Percentiles rank a stretch among this genome's conserved stretches.
These are phyloP conservation scores for Xerocomus nothofagi DNA, from an alignment of 1,284 basidiomycete genomes.

Conservation along the genomic window DNA sequence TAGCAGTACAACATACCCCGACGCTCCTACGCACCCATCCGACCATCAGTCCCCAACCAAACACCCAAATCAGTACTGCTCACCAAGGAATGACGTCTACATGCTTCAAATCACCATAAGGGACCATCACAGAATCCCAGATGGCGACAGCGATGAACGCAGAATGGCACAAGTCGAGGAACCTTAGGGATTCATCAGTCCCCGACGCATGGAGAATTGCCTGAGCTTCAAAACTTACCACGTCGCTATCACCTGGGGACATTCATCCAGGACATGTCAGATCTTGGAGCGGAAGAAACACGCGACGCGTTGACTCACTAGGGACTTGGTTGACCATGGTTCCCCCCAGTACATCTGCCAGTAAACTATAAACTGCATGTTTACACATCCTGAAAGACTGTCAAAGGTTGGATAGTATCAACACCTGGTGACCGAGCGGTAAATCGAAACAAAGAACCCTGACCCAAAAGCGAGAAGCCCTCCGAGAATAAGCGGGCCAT, in stretches of 20 bases:
- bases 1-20: constrained; percentile 17
- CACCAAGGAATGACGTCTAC: constrained; percentile 27
- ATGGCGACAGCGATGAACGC: constrained; percentile 20
- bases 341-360: constrained; percentile 19
- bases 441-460: background rate
- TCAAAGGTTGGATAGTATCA: background rate
- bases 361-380: constrained; percentile 28
- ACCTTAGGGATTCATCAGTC: constrained; percentile 7
- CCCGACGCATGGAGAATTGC: background rate
- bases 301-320: constrained; percentile 14
- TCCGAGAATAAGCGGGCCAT: constrained; percentile 24
- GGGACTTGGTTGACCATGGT: constrained; percentile 14
- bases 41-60: background rate
- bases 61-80: background rate
- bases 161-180: constrained; percentile 27
- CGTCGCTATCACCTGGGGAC: constrained; percentile 18
- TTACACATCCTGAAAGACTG: constrained; percentile 30
- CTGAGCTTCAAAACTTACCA: constrained; percentile 14
- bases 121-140: constrained; percentile 24
- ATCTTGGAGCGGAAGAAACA: background rate
- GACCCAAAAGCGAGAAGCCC: constrained; percentile 28
- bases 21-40: constrained; percentile 19
- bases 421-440: background rate
- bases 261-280: background rate
- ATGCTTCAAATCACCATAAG: constrained; percentile 16